phyloP scores from a whole-genome alignment of 192 early-diverging fungal species.

The Glomus cerebriforme region DNA sequence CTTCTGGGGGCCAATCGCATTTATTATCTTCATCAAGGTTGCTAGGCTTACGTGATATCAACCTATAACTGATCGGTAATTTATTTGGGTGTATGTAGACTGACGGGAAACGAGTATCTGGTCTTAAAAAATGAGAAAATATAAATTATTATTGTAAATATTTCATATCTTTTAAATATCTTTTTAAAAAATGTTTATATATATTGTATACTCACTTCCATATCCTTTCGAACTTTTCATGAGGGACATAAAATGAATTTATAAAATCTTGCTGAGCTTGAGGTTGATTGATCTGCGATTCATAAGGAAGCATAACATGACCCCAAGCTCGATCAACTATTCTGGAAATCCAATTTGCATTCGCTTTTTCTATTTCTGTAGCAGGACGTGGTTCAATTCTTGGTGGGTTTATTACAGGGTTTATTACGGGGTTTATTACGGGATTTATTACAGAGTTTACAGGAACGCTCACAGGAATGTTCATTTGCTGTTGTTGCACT shows the following conservation, averaged over 20 bases:
- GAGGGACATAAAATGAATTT: not conserved
- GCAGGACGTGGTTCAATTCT: not conserved
- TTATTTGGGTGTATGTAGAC: not conserved
- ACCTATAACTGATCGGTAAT: not conserved
- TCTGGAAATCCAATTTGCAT: not conserved
- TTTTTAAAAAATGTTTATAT: not conserved
- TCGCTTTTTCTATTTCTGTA: not conserved
- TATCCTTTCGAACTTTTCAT: not conserved
- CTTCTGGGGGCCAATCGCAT: slow-evolving; percentile 1
- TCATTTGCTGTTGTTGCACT: not conserved
- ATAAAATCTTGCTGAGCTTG: not conserved
- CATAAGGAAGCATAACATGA: not conserved
- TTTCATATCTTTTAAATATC: not conserved
- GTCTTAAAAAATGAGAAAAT: not conserved
- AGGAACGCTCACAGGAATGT: no score
- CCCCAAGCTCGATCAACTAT: slow-evolving; percentile 3
- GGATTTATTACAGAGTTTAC: no score
- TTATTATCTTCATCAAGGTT: not conserved
- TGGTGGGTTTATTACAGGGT: not conserved
- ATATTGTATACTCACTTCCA: not conserved
- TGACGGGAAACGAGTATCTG: not conserved
- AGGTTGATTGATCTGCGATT: not conserved
- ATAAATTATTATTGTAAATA: not conserved
- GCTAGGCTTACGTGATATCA: not conserved
- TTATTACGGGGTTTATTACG: no score